Base-by-base conservation (phyloP, 352 stramenopile genomes). In the Pythium biforme region DNA sequence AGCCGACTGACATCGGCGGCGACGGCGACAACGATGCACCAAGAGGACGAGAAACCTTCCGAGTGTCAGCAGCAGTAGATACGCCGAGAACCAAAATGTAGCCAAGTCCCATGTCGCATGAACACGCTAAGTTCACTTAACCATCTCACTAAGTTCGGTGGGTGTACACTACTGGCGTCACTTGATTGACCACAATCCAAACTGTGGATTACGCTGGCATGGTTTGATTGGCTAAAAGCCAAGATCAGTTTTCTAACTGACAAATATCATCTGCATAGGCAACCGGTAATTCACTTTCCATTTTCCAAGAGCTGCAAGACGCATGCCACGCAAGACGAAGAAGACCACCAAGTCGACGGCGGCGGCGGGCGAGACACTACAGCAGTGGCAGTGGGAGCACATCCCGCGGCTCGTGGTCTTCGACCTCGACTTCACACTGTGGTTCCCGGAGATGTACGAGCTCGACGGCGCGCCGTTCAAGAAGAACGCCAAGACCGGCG, bases 401-500 rank as follows among this genome's bases (percentile, higher is more conserved):
- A 70, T 91, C 10, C 82, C 82, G 17, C 69, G 64, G n/a, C 77
- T 91, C 43, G 79, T 89, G 43, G 77, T 91, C 14, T 91, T 91
- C 48, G 82, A 91, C 43, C 60, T 91, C 40, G 82, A 91, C 71
- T 89, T 88, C 58, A 92, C 82, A 48, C 62, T 92, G 23, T 92
- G 87, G 84, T 79, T 81, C 50, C 87, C 85, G 1, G 87, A 94
- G 67, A 90, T 95, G 83, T 94, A 94, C 68, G 81, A 94, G 68
- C 77, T 95, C 26, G 73, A 81, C 63, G 87, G 87, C 62, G 69
- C 81, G 59, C 87, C 87, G 51, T 96, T 94, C 79, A 73, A 71
- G 54, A 88, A 88, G 64, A 72, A 86, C 64, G 17, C 71, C 19
- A 75, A 50, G 20, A 81, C 77, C 4, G 85, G 87, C 20, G 79